A percentile compares a stretch with the other conserved stretches of the same genome.
These are phyloP conservation scores for Yamadazyma laniorum DNA, from an alignment of 805 yeast genomes.

Conservation along the genomic window DNA sequence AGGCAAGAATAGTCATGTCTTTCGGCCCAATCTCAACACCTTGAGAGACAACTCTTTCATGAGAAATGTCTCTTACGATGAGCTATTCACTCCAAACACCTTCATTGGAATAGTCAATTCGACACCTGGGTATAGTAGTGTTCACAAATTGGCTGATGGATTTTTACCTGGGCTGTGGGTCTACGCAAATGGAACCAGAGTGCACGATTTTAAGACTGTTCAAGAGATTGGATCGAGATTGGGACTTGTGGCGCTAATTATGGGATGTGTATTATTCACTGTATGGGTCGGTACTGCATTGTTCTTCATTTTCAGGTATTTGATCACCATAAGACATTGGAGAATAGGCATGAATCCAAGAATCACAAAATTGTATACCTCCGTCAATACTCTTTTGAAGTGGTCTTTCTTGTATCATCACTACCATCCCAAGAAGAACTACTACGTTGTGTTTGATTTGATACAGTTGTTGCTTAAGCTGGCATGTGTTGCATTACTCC, in stretches of 20 bases:
- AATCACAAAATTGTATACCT: slow-evolving; percentile 42
- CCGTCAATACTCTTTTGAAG: slow-evolving; percentile 43
- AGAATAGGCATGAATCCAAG: slow-evolving; percentile 18
- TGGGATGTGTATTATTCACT: slow-evolving; percentile 30
- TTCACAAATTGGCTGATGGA: background rate
- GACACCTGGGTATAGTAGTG: background rate
- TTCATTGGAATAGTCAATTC: slow-evolving; percentile 2
- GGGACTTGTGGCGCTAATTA: slow-evolving; percentile 17
- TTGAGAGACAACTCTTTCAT: slow-evolving; percentile 25
- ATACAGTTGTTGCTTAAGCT: slow-evolving; percentile 32
- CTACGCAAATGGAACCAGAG: background rate
- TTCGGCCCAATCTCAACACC: slow-evolving; percentile 13
- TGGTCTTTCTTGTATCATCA: slow-evolving; percentile 48
- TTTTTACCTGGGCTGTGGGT: background rate
- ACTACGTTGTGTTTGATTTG: slow-evolving; percentile 38
- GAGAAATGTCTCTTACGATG: slow-evolving; percentile 23
- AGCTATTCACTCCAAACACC: slow-evolving; percentile 17
- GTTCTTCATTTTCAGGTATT: slow-evolving; percentile 27
- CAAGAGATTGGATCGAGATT: background rate
- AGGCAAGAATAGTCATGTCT: slow-evolving; percentile 10
- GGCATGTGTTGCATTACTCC: slow-evolving; percentile 45
- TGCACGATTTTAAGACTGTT: background rate
- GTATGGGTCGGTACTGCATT: slow-evolving; percentile 21
- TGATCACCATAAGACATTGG: slow-evolving; percentile 20
- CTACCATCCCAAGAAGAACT: slow-evolving; percentile 42